Evolutionary conservation across 1,284 basidiomycete species (phyloP).

Genomic region (Cystobasidium pallidum): DNA sequence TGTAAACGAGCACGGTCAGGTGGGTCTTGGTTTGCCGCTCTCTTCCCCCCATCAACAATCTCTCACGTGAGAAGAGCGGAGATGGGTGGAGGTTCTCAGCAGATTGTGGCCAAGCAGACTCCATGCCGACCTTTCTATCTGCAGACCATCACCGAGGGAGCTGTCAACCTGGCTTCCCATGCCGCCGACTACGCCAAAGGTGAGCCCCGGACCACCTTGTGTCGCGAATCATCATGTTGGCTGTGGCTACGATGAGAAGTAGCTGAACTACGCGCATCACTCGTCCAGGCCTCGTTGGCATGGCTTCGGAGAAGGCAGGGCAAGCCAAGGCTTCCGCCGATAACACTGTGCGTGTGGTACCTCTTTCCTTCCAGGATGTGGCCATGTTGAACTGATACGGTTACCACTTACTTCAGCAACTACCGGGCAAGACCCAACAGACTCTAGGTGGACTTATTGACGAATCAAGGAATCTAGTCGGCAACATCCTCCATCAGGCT

Average conservation of each 20-base stretch:
- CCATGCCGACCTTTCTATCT: not conserved
- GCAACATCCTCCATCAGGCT: slow-evolving; percentile 35
- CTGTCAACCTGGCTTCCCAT: slow-evolving; percentile 27
- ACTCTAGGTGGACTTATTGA: slow-evolving; percentile 43
- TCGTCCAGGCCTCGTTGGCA: slow-evolving; percentile 30
- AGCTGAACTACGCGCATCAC: not conserved
- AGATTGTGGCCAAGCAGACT: not conserved
- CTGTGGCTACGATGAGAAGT: too few species aligned
- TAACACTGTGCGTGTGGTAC: slow-evolving; percentile 20
- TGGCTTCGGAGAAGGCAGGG: slow-evolving; percentile 37
- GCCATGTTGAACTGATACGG: not conserved
- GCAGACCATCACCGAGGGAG: slow-evolving; percentile 33
- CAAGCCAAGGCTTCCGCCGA: slow-evolving; percentile 41
- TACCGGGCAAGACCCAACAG: slow-evolving; percentile 41
- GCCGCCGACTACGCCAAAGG: slow-evolving; percentile 41
- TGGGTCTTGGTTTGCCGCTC: not conserved
- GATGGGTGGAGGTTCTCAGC: not conserved
- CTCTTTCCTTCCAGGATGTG: not conserved
- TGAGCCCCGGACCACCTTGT: too few species aligned
- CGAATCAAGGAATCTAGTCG: slow-evolving; percentile 35
- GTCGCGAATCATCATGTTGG: too few species aligned
- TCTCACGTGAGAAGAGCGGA: not conserved
- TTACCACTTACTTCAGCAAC: slow-evolving; percentile 8
- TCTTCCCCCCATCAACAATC: not conserved
- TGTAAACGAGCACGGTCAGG: slow-evolving; percentile 36